A percentile compares a stretch with the other conserved stretches of the same genome.
phyloP scores from a whole-genome alignment of 2,329 filamentous ascomycete genomes.

The Penicillium oxalicum region DNA sequence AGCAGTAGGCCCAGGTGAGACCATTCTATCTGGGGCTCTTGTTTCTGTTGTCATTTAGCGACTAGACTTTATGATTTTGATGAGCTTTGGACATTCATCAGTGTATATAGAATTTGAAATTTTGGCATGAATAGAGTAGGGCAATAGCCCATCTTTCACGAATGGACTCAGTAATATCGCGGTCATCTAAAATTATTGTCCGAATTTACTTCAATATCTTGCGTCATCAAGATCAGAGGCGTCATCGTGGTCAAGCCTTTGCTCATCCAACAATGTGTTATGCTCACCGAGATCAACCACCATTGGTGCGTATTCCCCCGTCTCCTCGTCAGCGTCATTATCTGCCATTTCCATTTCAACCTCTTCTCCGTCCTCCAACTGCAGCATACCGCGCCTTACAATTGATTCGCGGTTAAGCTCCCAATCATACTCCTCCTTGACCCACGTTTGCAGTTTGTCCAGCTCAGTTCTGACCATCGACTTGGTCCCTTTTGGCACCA shows the following conservation, averaged over 20 bases:
- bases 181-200: no score
- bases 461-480: slow-evolving; percentile 47
- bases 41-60: neutral
- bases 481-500: slow-evolving; percentile 29
- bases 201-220: slow-evolving; percentile 3
- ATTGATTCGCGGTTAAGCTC: slow-evolving; percentile 48
- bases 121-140: neutral
- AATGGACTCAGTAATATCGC: neutral
- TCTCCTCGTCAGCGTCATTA: slow-evolving; percentile 59
- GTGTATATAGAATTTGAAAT: slow-evolving; percentile 5
- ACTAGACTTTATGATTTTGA: slow-evolving; percentile 3
- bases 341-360: slow-evolving; percentile 56
- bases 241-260: neutral
- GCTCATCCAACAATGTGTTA: neutral
- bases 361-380: slow-evolving; percentile 58
- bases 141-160: neutral
- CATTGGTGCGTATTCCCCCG: slow-evolving; percentile 58
- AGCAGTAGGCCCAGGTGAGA: slow-evolving; percentile 16
- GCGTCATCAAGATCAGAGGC: slow-evolving; percentile 6
- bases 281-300: slow-evolving; percentile 47
- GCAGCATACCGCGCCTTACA: slow-evolving; percentile 52
- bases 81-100: neutral
- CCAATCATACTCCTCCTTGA: slow-evolving; percentile 54
- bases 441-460: slow-evolving; percentile 49
- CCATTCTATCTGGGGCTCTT: neutral